These are phyloP conservation scores for Cichorium intybus DNA, from an alignment of 140 eudicot genomes.

Conservation along the genomic window DNA sequence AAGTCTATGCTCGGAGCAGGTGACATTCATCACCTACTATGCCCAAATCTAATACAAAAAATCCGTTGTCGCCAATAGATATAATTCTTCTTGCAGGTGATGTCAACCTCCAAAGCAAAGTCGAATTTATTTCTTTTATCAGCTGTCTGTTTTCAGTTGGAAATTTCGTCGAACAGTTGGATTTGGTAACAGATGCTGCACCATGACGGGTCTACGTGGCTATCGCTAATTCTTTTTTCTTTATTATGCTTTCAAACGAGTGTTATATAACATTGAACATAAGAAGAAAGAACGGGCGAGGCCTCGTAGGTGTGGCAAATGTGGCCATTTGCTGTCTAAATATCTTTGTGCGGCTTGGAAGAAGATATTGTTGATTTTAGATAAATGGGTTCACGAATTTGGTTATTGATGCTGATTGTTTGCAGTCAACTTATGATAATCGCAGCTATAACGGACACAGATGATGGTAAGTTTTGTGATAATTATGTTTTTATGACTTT, in stretches of 20 bases:
- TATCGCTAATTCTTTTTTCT: constrained; percentile 19
- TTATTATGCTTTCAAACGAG: neutral
- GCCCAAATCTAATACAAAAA: constrained; percentile 15
- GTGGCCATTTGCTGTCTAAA: constrained; percentile 20
- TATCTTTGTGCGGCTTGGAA: neutral
- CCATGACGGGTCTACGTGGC: constrained; percentile 30
- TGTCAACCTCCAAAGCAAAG: constrained; percentile 28
- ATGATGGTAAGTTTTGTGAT: constrained; percentile 56
- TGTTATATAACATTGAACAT: constrained; percentile 13
- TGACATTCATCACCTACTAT: constrained; percentile 29
- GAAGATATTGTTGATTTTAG: constrained; percentile 18
- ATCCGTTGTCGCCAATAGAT: constrained; percentile 1
- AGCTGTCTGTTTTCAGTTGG: constrained; percentile 5
- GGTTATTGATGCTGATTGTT: constrained; percentile 41
- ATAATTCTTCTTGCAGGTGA: constrained; percentile 9
- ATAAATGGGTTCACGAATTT: constrained; percentile 42
- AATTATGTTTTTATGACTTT: neutral
- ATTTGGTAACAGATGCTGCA: neutral
- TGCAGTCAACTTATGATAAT: constrained; percentile 38
- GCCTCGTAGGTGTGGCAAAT: constrained; percentile 19
- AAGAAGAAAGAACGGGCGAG: constrained; percentile 5
- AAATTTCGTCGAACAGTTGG: constrained; percentile 20
- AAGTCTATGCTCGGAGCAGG: constrained; percentile 13
- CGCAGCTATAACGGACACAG: constrained; percentile 40
- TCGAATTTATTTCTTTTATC: neutral